Conservation (phyloP, 805 yeast genomes). For the Candida arabinofermentans region DNA sequence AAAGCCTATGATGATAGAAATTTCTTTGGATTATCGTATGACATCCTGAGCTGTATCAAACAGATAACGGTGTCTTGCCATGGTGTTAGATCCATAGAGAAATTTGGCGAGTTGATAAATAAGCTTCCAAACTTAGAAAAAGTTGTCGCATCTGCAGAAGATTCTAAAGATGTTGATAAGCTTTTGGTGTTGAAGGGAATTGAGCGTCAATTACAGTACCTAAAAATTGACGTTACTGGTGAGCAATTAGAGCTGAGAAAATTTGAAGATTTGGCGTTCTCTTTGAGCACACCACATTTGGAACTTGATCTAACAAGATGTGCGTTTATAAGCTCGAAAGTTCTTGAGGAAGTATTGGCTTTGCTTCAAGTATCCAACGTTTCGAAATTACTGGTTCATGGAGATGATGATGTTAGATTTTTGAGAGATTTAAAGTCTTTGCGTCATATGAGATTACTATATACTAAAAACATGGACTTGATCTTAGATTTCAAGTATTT, state of each 20-base stretch:
- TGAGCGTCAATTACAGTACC: background rate
- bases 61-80: background rate
- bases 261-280: background rate
- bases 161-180: background rate
- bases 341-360: background rate
- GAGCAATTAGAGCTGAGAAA: background rate
- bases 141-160: background rate
- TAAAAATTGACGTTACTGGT: background rate
- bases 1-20: background rate
- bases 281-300: background rate
- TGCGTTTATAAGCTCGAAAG: background rate
- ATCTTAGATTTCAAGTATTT: background rate
- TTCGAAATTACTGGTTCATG: background rate
- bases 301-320: background rate
- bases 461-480: background rate
- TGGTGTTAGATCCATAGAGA: background rate
- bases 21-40: background rate
- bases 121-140: background rate
- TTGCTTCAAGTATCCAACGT: background rate
- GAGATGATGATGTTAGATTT: background rate
- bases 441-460: background rate
- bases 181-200: background rate
- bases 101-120: background rate
- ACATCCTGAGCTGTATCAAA: background rate
- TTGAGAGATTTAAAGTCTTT: background rate